These are phyloP conservation scores for Oehlia diaphana DNA, from an alignment of 192 early-diverging fungal species.

Conservation along the genomic window DNA sequence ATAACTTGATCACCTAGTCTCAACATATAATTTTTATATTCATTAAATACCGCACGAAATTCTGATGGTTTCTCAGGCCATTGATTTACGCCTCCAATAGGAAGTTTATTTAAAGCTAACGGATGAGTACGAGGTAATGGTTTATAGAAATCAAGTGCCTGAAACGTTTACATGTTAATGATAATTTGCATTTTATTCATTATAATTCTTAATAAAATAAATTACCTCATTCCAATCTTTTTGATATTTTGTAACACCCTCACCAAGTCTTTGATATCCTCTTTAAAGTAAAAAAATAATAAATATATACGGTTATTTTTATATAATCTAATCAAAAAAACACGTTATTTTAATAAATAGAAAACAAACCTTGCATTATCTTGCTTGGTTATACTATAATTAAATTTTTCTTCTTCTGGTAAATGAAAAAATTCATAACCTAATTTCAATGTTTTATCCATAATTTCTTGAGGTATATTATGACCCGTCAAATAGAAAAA, in stretches of 20 bases:
- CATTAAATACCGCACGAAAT: conserved; percentile 37
- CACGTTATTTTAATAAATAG: too few species aligned
- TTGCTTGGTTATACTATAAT: conserved; percentile 39
- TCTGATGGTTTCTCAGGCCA: conserved; percentile 32
- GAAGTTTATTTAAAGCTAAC: conserved; percentile 26
- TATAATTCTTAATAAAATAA: not conserved
- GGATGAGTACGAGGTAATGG: conserved; percentile 34
- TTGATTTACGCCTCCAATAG: conserved; percentile 43
- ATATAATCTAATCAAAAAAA: too few species aligned
- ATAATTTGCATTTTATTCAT: not conserved
- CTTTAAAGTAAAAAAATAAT: conserved; percentile 11
- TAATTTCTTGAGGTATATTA: conserved; percentile 37
- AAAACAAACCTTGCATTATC: conserved; percentile 40
- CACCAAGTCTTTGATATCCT: conserved; percentile 51
- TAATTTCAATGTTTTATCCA: conserved; percentile 31
- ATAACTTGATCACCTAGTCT: conserved; percentile 40
- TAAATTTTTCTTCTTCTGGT: conserved; percentile 35
- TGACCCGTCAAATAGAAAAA: conserved; percentile 52
- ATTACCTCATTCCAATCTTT: conserved; percentile 51
- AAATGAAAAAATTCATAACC: conserved; percentile 48
- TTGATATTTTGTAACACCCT: conserved; percentile 52
- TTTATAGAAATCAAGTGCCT: conserved; percentile 46
- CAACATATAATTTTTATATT: conserved; percentile 43
- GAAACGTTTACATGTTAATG: not conserved
- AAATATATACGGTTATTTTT: too few species aligned